These are phyloP conservation scores for Singerocomus rubriflavus DNA, from an alignment of 1,284 basidiomycete genomes.

Conservation along the genomic window DNA sequence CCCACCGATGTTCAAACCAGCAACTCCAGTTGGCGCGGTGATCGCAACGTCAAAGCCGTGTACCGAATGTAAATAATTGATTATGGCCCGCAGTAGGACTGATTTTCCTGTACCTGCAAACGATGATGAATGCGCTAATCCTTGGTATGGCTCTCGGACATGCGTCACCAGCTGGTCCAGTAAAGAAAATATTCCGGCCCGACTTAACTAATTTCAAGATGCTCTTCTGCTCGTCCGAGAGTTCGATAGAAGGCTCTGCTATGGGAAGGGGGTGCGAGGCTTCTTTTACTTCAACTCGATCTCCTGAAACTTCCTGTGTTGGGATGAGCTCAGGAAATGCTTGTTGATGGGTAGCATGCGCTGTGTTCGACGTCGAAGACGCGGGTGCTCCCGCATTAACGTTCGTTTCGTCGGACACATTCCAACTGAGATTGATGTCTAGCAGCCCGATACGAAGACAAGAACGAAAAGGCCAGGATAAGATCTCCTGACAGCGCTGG, in stretches of 20 bases:
- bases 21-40: conserved; percentile 80
- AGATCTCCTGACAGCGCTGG: not conserved
- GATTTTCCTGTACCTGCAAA: conserved; percentile 75
- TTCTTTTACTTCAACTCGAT: conserved; percentile 1
- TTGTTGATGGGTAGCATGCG: not conserved
- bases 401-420: conserved; percentile 11
- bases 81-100: conserved; percentile 72
- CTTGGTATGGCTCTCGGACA: not conserved
- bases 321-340: not conserved
- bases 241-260: conserved; percentile 17
- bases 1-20: conserved; percentile 78
- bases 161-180: conserved; percentile 65
- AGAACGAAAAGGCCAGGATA: not conserved
- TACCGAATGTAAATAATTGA: conserved; percentile 44
- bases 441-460: not conserved
- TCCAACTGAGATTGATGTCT: conserved; percentile 26
- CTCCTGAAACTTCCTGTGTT: not conserved
- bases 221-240: conserved; percentile 54
- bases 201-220: conserved; percentile 55
- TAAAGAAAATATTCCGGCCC: conserved; percentile 75
- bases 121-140: conserved; percentile 9
- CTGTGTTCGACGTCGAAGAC: conserved; percentile 7
- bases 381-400: not conserved
- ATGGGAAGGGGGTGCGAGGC: conserved; percentile 1
- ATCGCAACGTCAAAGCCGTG: conserved; percentile 57